Evolutionary conservation across 78 protist species (phyloP), one percentile per base, ranked within the genome.

Genomic region (Pelomyxa schiedti): DNA sequence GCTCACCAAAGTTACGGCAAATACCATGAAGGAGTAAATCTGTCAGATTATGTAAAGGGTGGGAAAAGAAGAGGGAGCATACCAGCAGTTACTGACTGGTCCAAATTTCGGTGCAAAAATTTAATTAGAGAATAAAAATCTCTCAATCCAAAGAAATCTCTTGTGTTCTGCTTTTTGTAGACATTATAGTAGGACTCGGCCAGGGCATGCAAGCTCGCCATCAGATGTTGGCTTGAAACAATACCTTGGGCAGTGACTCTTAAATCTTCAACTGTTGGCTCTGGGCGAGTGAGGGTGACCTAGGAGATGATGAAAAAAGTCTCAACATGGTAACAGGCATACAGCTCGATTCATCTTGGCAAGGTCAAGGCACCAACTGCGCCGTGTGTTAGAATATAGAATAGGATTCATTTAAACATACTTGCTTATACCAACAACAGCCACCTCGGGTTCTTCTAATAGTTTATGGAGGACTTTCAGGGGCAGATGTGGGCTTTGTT

Each of bases 351-450:
- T 84, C 83, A 81, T 80, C 83, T 84, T 84, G 76, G 90, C 87
- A 35, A 86, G 72, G 66, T 88, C 93, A 24, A 88, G 73, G 22
- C 52, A 42, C 87, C 85, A 88, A 82, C n/a, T n/a, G n/a, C n/a
- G n/a, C n/a, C n/a, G n/a, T n/a, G n/a, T n/a, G n/a, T n/a, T n/a
- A n/a, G n/a, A n/a, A n/a, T n/a, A n/a, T n/a, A n/a, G n/a, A n/a
- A n/a, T n/a, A n/a, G n/a, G n/a, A n/a, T n/a, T n/a, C n/a, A n/a
- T n/a, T n/a, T n/a, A n/a, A n/a, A n/a, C n/a, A n/a, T n/a, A n/a
- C n/a, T 88, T 88, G 70, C 74, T 41, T 37, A 88, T 53, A 29
- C 93, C 93, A 26, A 88, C 83, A 37, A 88, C 39, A 0, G 82
- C 78, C n/a, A 80, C 65, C 28, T 6, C 2, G 9, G 52, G 84